Base-by-base conservation (phyloP, 169 alveolate genomes). In the Besnoitia besnoiti region DNA sequence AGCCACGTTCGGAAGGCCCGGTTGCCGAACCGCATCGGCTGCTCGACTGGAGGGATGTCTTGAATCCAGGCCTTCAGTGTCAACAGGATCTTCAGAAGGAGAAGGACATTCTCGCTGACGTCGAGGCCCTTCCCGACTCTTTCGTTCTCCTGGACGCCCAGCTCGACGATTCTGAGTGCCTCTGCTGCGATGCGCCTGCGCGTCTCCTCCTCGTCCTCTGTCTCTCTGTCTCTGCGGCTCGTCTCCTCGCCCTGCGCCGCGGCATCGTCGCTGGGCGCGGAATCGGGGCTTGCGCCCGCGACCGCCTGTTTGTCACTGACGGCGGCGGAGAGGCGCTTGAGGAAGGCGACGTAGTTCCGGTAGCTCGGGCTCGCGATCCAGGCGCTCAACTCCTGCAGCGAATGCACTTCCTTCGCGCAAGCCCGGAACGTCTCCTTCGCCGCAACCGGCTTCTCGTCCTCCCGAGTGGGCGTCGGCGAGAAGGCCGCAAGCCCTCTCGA, bases 11-110 rank as follows among this genome's bases (percentile, higher is more conserved):
- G 90, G 73, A 93, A 93, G 0, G 95, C 95, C 44, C 73, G 80
- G 59, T 93, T 93, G 7, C 95, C 95, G 73, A 93, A 93, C 21
- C 95, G 89, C 61, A 88, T 89, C 40, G 95, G 93, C 92, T 93
- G 95, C 44, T 89, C 84, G 73, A 93, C 46, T 12, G 94, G 95
- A 0, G 75, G 84, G 46, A 89, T 79, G 8, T 89, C 95, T 0
- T 67, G 76, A 12, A 59, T 49, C 92, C 93, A 90, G 42, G 8
- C 49, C 49, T 49, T 50, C 91, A 89, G 80, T 61, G 88, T 89
- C 73, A 16, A 85, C 85, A 90, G 90, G 27, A 90, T 61, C 8
- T 46, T 51, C 37, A 90, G 85, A 33, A 90, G 51, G 7, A 37
- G 76, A 62, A 49, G n/a, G 46, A 82, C 90, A 1, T 27, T 49